Conservation (phyloP, 2,329 filamentous ascomycete species). For the Graphium sp. region DNA sequence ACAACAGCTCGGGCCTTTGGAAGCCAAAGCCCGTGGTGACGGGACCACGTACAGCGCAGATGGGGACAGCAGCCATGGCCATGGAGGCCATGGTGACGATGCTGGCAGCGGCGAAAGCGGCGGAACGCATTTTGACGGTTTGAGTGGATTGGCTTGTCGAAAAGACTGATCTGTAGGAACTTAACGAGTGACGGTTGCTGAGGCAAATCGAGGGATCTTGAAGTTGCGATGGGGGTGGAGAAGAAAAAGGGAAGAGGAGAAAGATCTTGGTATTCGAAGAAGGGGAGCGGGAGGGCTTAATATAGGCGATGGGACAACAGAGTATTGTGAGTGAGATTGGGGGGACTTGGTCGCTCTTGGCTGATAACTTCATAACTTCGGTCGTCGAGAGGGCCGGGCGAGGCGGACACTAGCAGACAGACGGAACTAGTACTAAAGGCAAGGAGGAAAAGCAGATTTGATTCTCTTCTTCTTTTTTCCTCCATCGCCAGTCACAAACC, state of each 20-base stretch:
- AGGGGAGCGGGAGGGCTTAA: no score
- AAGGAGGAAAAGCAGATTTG: no score
- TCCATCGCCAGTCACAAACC: no score
- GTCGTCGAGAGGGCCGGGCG: no score
- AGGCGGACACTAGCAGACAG: no score
- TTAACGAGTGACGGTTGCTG: constrained; percentile 1
- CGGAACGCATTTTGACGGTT: constrained; percentile 4
- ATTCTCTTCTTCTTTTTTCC: no score
- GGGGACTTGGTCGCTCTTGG: no score
- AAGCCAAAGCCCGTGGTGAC: background rate
- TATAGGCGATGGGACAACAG: no score
- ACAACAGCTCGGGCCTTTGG: background rate
- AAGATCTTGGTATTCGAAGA: no score
- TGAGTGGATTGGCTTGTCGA: background rate
- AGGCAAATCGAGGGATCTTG: background rate
- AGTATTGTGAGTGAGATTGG: no score
- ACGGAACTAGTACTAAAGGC: no score
- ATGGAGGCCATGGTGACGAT: constrained; percentile 5
- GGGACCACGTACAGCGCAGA: constrained; percentile 6
- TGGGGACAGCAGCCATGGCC: constrained; percentile 5
- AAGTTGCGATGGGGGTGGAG: background rate
- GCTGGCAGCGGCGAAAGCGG: constrained; percentile 3
- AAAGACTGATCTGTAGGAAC: constrained; percentile 1
- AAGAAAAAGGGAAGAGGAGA: background rate
- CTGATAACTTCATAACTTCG: no score